A percentile compares a stretch with the other conserved stretches of the same genome.
Conservation (phyloP, 225 moss, liverwort and hornwort genomes). For the Polytrichum formosum region DNA sequence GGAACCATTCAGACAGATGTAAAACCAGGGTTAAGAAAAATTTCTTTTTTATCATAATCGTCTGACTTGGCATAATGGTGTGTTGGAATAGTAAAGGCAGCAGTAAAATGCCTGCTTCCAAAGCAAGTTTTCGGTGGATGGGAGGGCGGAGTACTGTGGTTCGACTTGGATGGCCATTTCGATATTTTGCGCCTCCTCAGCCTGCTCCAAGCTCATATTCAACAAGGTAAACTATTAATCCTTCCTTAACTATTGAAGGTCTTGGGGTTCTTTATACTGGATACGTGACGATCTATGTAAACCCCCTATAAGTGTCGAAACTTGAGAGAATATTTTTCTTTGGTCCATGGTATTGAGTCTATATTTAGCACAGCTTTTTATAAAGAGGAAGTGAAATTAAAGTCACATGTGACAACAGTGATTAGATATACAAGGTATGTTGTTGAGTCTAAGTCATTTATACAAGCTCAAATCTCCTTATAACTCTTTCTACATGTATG, state of each 20-base stretch:
- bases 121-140: constrained; percentile 43
- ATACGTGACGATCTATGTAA: no score
- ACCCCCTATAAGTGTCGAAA: not conserved
- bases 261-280: no score
- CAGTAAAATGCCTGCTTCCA: constrained; percentile 49
- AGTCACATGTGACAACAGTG: no score
- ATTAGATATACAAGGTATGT: no score
- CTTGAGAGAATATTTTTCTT: not conserved
- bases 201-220: constrained; percentile 40
- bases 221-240: constrained; percentile 22
- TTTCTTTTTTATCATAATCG: not conserved
- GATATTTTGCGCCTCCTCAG: constrained; percentile 42
- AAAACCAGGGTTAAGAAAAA: not conserved
- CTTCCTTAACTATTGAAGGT: no score
- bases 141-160: constrained; percentile 59
- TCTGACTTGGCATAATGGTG: constrained; percentile 11
- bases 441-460: no score
- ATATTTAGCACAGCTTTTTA: no score
- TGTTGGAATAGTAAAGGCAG: constrained; percentile 33
- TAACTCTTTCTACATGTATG: not conserved
- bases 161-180: constrained; percentile 65
- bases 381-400: no score
- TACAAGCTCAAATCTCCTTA: no score
- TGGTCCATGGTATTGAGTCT: no score
- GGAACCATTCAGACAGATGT: not conserved